Base-by-base conservation (phyloP, 108 stramenopile genomes). In the Nitzschia sp. region DNA sequence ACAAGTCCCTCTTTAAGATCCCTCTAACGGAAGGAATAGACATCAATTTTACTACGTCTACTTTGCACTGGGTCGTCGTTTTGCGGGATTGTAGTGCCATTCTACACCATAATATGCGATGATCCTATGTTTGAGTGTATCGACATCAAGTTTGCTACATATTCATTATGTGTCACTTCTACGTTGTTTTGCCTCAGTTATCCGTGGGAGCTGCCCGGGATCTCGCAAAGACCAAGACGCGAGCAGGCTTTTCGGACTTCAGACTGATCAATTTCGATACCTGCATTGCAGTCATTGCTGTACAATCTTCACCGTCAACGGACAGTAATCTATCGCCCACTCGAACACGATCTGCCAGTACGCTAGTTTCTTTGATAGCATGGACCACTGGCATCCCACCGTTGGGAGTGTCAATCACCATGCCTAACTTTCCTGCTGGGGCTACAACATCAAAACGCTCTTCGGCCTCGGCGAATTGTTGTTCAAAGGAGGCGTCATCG, bases 361-460 rank as follows among this genome's bases (percentile, higher is more conserved):
- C 77, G 66, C 86, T 87, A 21, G 86, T 78, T 17, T 88, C 85
- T 67, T 92, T 91, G 62, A 94, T 90, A 8, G 89, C 90, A 57
- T 91, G 87, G 34, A 94, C 93, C 5, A 90, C 59, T 0, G 93
- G 93, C 8, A 86, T 67, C 17, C 80, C 83, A 8, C 84, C 86
- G 26, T 77, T 77, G 14, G 90, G 89, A 37, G 91, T 92, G 46
- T 94, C 90, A 67, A 94, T 87, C 8, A 94, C 93, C 73, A 94
- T 85, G 3, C 93, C 93, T 44, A 94, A 71, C 61, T 87, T 90
- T 29, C 93, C 93, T 46, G 85, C 69, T 3, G 85, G 85, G 34
- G 78, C 85, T 51, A 65, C 65, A 8, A 86, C 76, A 51, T 82
- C 79, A 48, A 80, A 77, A 22, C 72, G 70, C 39, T 78, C 77